Evolutionary conservation across 208 protist species (phyloP).

Genomic region (Trichomonas gallinae): DNA sequence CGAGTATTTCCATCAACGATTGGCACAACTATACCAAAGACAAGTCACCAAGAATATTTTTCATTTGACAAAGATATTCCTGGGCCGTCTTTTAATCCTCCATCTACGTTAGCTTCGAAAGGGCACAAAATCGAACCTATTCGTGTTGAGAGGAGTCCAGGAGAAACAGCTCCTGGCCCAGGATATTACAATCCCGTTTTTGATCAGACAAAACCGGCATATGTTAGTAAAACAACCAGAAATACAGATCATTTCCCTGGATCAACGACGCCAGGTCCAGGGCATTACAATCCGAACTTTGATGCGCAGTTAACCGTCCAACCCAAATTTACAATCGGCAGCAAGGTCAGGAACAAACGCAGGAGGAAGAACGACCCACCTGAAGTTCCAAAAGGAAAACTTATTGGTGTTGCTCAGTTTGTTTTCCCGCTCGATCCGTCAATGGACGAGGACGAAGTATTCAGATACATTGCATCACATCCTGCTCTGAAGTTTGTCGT

Average conservation of each 20-base stretch:
- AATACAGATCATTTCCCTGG: background rate
- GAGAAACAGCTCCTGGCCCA: background rate
- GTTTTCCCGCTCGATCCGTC: background rate
- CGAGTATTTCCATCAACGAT: background rate
- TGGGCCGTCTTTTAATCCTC: background rate
- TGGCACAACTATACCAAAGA: background rate
- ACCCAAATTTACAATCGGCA: background rate
- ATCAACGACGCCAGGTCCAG: background rate
- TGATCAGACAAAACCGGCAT: background rate
- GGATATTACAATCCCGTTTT: background rate
- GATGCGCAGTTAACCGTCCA: background rate
- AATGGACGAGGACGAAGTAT: background rate
- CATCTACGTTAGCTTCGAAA: background rate
- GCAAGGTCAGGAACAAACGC: background rate
- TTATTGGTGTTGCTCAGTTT: background rate
- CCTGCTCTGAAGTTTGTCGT: background rate
- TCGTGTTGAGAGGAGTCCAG: background rate
- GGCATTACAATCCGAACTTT: background rate
- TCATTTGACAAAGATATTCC: background rate
- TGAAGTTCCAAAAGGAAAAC: background rate
- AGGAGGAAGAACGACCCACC: background rate
- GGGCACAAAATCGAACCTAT: background rate
- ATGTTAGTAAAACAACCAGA: background rate
- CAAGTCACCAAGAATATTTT: background rate
- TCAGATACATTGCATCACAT: background rate